Evolutionary conservation across 805 yeast genomes (phyloP), one percentile per base, ranked within the genome.

Genomic region (Torulaspora quercuum): DNA sequence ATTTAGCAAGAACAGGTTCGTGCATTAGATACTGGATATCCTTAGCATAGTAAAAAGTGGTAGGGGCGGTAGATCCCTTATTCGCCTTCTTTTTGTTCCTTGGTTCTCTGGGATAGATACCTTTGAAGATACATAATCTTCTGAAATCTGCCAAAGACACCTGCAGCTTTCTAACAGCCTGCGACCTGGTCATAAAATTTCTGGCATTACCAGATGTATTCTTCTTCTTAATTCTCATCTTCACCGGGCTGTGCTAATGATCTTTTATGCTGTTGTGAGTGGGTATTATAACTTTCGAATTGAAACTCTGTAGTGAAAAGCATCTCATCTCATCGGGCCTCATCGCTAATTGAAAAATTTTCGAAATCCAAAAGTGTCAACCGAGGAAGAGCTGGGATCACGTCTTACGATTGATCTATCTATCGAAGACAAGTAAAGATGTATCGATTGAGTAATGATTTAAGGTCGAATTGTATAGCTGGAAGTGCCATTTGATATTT

Each of bases 31-130:
- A 92, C 64, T 89, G 95, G 48, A 92, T 92, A 63, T 92, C 98
- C 64, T 88, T 92, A 46, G 82, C 63, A 62, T 88, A 90, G 67
- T 92, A 92, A 61, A 92, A 94, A 3, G 98, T 92, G 15, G 83
- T 82, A 30, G 95, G 95, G 16, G 94, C 95, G 6, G 97, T 86
- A n/a, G 95, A 84, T 14, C 98, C 97, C 65, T 87, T 92, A 65
- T 88, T 90, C 42, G 97, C 96, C 72, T 87, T 89, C 78, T 83
- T 87, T 69, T 89, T 92, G 65, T 86, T 87, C 53, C 89, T 73
- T 30, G 97, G 97, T 59, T 88, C 97, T 61, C 98, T 78, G 37
- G 98, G 98, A 60, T 87, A 92, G 47, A 92, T 89, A 35, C 98
- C 98, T 64, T 92, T 92, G 74, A 92, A 87, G 61, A 92, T 92